Percentiles rank a stretch among this genome's conserved stretches.
phyloP scores from a whole-genome alignment of 352 stramenopile species.

The Globisporangium polare region DNA sequence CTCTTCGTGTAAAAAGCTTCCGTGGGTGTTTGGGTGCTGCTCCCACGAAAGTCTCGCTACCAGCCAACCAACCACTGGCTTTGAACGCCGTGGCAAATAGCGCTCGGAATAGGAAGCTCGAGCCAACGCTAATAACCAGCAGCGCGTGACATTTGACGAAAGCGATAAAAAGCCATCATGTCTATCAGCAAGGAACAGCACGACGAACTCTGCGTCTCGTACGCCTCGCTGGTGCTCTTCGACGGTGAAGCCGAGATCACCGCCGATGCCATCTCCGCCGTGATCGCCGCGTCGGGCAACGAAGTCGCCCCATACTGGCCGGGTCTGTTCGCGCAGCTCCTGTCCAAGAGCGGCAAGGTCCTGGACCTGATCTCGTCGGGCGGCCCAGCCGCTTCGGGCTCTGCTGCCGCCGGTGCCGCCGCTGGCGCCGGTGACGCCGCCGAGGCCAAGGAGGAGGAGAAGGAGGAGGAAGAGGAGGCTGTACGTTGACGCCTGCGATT shows the following conservation, averaged over 20 bases:
- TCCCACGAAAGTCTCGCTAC: constrained; percentile 10
- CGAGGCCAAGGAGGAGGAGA: constrained; percentile 34
- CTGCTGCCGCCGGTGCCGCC: constrained; percentile 31
- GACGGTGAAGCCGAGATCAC: constrained; percentile 84
- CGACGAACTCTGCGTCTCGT: constrained; percentile 81
- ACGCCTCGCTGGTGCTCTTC: constrained; percentile 83
- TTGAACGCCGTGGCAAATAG: not conserved
- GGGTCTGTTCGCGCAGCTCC: constrained; percentile 60
- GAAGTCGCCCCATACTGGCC: constrained; percentile 86
- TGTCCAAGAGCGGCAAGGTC: constrained; percentile 79
- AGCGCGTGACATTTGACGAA: constrained; percentile 39
- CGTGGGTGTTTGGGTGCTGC: not conserved
- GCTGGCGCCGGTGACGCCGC: constrained; percentile 33
- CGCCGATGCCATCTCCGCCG: constrained; percentile 52
- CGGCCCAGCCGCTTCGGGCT: constrained; percentile 34
- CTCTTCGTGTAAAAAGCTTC: constrained; percentile 8
- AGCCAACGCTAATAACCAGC: constrained; percentile 11
- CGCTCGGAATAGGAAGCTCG: constrained; percentile 2
- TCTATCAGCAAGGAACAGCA: constrained; percentile 84
- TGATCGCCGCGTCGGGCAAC: constrained; percentile 77
- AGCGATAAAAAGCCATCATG: constrained; percentile 57
- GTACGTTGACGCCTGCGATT: constrained; percentile 31
- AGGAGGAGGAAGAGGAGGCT: constrained; percentile 65
- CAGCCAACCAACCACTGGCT: constrained; percentile 16
- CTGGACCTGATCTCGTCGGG: constrained; percentile 76